Conservation (phyloP, 495 filamentous ascomycete species). For the Talaromyces ruber region DNA sequence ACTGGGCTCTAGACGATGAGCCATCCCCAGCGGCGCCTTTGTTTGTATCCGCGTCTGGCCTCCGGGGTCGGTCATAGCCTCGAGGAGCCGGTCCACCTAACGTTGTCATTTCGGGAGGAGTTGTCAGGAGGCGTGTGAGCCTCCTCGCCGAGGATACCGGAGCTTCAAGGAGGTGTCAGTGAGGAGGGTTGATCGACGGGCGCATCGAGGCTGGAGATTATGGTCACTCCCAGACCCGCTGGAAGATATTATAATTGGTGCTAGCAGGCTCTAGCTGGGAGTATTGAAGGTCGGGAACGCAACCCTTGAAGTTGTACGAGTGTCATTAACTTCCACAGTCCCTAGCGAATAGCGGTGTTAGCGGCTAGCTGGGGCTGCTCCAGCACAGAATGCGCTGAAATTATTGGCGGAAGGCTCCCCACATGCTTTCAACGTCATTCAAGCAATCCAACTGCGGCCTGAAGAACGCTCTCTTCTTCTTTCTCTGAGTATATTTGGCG, state of each 20-base stretch:
- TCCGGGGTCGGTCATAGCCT: constrained; percentile 23
- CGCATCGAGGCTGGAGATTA: not conserved
- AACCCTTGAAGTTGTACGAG: not conserved
- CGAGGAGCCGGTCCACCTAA: constrained; percentile 32
- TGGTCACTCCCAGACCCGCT: not conserved
- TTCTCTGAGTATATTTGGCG: not conserved
- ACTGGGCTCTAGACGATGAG: constrained; percentile 63
- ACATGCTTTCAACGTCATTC: not conserved
- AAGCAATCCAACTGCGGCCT: not conserved
- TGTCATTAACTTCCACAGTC: not conserved
- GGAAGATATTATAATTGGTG: not conserved
- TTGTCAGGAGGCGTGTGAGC: constrained; percentile 16
- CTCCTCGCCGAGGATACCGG: constrained; percentile 9
- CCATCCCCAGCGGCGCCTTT: constrained; percentile 17
- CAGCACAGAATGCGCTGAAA: not conserved
- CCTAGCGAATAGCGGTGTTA: constrained; percentile 1
- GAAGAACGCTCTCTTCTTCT: not conserved
- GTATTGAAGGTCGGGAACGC: not conserved
- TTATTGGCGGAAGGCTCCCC: not conserved
- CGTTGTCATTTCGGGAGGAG: constrained; percentile 15
- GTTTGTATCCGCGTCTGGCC: constrained; percentile 23
- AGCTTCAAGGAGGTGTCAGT: not conserved
- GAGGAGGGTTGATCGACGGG: not conserved
- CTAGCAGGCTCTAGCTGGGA: not conserved
- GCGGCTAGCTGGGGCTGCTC: not conserved